phyloP scores from a whole-genome alignment of 177 flowering plant genomes.

The Vitis hybrid region DNA sequence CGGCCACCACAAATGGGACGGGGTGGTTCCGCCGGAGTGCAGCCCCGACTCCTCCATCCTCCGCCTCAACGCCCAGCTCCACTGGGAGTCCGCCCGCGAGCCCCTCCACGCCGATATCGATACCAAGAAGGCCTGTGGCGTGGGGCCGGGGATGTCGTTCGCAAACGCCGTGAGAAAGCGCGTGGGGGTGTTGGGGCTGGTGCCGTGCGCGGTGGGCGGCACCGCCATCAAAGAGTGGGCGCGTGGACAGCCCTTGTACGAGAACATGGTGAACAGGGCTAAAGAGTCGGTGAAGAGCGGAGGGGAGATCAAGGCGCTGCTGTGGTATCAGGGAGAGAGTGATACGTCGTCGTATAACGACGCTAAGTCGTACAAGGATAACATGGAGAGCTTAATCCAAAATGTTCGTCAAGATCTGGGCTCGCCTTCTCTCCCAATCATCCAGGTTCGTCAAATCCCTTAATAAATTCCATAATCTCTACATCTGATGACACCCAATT shows the following conservation, averaged over 20 bases:
- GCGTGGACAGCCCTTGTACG: slow-evolving; percentile 62
- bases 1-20: slow-evolving; percentile 58
- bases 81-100: slow-evolving; percentile 75
- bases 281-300: slow-evolving; percentile 45
- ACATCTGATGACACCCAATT: too few species aligned
- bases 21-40: slow-evolving; percentile 69
- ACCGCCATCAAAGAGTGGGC: slow-evolving; percentile 91
- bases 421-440: slow-evolving; percentile 64
- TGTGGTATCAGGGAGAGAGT: slow-evolving; percentile 99
- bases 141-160: slow-evolving; percentile 93
- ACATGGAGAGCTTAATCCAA: slow-evolving; percentile 61
- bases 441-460: slow-evolving; percentile 50
- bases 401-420: slow-evolving; percentile 66
- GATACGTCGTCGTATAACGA: slow-evolving; percentile 45
- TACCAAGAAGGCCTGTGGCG: slow-evolving; percentile 68
- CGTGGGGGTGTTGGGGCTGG: slow-evolving; percentile 49
- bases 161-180: slow-evolving; percentile 46
- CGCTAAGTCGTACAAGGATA: slow-evolving; percentile 56
- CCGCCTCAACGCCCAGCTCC: slow-evolving; percentile 62
- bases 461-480: too few species aligned
- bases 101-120: slow-evolving; percentile 96
- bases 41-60: slow-evolving; percentile 52
- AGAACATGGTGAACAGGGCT: slow-evolving; percentile 70
- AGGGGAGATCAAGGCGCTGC: slow-evolving; percentile 56
- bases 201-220: slow-evolving; percentile 95